Percentiles rank a stretch among this genome's conserved stretches.
phyloP scores from a whole-genome alignment of 2,329 filamentous ascomycete species.

The Venturia aucupariae region DNA sequence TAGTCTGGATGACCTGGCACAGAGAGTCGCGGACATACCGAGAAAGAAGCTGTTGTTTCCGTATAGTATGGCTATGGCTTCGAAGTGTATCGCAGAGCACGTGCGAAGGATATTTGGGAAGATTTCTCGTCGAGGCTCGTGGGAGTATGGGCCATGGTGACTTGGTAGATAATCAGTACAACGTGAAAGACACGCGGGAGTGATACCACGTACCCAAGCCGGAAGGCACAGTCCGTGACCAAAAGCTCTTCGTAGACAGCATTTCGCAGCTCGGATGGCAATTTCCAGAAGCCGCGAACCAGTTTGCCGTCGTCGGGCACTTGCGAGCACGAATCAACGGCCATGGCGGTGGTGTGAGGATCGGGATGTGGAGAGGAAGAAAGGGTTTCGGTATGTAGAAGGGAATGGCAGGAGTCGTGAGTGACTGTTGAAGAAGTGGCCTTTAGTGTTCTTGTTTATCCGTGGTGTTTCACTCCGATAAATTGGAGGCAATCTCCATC shows the following conservation, averaged over 20 bases:
- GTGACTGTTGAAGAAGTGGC: background rate
- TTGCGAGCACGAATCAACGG: background rate
- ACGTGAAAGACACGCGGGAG: background rate
- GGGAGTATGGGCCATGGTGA: constrained; percentile 14
- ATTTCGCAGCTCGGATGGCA: constrained; percentile 14
- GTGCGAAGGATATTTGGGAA: constrained; percentile 13
- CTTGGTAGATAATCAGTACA: background rate
- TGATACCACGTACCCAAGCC: constrained; percentile 12
- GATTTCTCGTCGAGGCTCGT: constrained; percentile 10
- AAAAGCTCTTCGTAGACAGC: constrained; percentile 12
- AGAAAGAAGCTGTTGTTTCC: constrained; percentile 15
- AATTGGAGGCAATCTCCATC: background rate
- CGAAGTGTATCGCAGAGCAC: constrained; percentile 4
- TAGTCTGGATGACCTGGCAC: background rate
- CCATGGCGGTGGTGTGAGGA: constrained; percentile 5
- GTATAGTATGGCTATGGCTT: constrained; percentile 13
- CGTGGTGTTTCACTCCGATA: constrained; percentile 2
- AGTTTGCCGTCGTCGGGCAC: background rate
- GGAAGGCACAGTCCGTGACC: constrained; percentile 13
- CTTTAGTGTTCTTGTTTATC: background rate
- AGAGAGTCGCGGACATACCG: background rate
- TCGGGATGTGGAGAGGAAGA: background rate
- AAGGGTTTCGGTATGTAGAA: background rate
- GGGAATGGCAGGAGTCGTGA: background rate
- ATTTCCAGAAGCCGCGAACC: background rate